phyloP scores from a whole-genome alignment of 768 basidiomycete species.

The Brasilioporus rufonigricans region DNA sequence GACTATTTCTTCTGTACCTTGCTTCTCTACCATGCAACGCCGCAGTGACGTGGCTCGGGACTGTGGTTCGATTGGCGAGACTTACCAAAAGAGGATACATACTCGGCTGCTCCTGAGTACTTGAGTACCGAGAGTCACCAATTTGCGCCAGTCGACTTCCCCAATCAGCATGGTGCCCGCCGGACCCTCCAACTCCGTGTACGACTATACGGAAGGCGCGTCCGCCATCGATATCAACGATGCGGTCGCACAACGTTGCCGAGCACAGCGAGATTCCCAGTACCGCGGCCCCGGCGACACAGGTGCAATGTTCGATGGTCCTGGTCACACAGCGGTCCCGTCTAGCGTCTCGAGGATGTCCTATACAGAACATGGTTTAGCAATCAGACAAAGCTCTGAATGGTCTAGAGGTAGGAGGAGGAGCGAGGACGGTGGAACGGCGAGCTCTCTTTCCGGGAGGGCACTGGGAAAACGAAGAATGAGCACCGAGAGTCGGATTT shows the following conservation, averaged over 20 bases:
- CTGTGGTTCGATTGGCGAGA: not conserved
- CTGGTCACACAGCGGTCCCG: slow-evolving; percentile 60
- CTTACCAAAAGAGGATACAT: slow-evolving; percentile 15
- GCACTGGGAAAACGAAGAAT: slow-evolving; percentile 38
- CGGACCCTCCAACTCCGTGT: slow-evolving; percentile 11
- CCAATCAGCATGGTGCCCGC: slow-evolving; percentile 14
- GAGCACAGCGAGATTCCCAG: slow-evolving; percentile 66
- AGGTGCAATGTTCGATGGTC: slow-evolving; percentile 76
- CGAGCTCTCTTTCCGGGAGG: slow-evolving; percentile 30
- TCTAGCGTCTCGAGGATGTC: slow-evolving; percentile 83
- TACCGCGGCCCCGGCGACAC: slow-evolving; percentile 50
- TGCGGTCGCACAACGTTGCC: slow-evolving; percentile 51
- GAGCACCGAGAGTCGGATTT: slow-evolving; percentile 39
- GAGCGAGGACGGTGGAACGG: slow-evolving; percentile 41
- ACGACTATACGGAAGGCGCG: slow-evolving; percentile 88
- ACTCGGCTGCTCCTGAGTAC: not conserved
- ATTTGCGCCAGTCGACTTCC: too few relatives aligned
- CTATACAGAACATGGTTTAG: slow-evolving; percentile 42
- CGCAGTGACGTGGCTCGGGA: not conserved
- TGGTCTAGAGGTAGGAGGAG: slow-evolving; percentile 49
- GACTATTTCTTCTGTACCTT: not conserved
- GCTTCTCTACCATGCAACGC: not conserved
- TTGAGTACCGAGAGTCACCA: not conserved
- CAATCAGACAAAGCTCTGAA: slow-evolving; percentile 52
- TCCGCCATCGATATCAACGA: slow-evolving; percentile 68